phyloP scores from a whole-genome alignment of 768 basidiomycete genomes.

The Tylopilus rubrobrunneus region DNA sequence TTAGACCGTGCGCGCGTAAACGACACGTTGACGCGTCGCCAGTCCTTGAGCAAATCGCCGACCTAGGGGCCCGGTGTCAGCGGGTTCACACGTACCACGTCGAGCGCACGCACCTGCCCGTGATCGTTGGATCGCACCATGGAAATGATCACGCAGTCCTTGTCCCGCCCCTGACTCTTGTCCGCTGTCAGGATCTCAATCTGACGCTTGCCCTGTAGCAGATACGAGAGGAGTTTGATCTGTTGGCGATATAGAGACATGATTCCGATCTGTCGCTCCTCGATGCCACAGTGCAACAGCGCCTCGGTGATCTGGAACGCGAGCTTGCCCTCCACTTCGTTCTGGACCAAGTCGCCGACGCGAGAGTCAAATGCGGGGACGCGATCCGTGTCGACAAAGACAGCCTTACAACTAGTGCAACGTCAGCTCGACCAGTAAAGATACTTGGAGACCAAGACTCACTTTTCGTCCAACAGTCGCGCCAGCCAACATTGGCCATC shows the following conservation, averaged over 20 bases:
- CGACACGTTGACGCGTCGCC: slow-evolving; percentile 95
- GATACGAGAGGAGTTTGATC: slow-evolving; percentile 77
- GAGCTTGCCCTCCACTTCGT: slow-evolving; percentile 71
- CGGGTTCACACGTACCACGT: background rate
- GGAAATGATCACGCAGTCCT: slow-evolving; percentile 91
- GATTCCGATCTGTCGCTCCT: slow-evolving; percentile 72
- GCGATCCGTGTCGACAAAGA: slow-evolving; percentile 92
- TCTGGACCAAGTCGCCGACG: slow-evolving; percentile 88
- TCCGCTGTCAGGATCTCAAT: slow-evolving; percentile 92
- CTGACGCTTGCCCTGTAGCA: slow-evolving; percentile 50
- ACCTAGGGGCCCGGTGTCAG: slow-evolving; percentile 44
- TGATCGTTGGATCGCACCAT: slow-evolving; percentile 85
- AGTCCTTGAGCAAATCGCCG: slow-evolving; percentile 92
- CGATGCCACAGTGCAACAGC: slow-evolving; percentile 61
- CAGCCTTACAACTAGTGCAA: slow-evolving; percentile 63
- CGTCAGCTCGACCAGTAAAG: background rate
- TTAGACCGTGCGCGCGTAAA: slow-evolving; percentile 92
- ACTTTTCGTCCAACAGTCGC: slow-evolving; percentile 62
- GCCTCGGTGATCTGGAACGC: slow-evolving; percentile 66
- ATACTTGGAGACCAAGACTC: slow-evolving; percentile 13
- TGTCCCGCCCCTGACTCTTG: slow-evolving; percentile 91
- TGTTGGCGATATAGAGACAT: slow-evolving; percentile 95
- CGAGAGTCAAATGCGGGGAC: slow-evolving; percentile 77
- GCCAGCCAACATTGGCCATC: slow-evolving; percentile 66
- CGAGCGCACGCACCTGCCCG: slow-evolving; percentile 53